Conservation (phyloP, 345 rosid species). For the Hevea brasiliensis region DNA sequence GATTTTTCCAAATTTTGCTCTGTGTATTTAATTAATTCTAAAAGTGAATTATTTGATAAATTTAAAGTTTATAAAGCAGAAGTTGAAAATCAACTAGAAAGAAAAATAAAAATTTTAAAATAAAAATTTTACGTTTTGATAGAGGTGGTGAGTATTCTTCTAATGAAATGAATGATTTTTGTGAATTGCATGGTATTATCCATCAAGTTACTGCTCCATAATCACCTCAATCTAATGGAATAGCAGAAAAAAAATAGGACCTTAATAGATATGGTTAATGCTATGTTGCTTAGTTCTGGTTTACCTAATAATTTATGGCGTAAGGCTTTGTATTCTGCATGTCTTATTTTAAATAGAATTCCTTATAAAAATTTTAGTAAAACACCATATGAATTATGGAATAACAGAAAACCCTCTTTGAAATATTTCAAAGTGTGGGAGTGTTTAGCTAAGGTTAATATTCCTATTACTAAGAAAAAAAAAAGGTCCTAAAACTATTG, state of each 20-base stretch:
- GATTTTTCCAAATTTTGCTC: not conserved
- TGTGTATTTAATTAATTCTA: not conserved
- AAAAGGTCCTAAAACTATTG: too few relatives aligned
- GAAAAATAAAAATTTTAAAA: not conserved
- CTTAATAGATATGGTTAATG: not conserved
- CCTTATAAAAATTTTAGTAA: too few relatives aligned
- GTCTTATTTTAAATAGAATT: too few relatives aligned
- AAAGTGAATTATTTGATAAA: not conserved
- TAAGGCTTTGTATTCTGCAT: too few relatives aligned
- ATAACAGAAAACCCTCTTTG: too few relatives aligned
- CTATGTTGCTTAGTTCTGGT: not conserved
- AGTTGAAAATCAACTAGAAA: too few relatives aligned
- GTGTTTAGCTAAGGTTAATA: too few relatives aligned
- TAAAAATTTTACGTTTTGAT: not conserved
- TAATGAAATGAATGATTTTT: not conserved
- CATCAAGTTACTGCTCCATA: slow-evolving; percentile 2
- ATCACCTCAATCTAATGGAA: not conserved
- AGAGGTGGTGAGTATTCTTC: not conserved
- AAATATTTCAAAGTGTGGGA: too few relatives aligned
- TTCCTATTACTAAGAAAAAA: too few relatives aligned
- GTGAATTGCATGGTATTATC: too few relatives aligned
- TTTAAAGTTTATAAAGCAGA: too few relatives aligned
- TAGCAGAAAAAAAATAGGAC: slow-evolving; percentile 3
- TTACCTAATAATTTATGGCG: not conserved
- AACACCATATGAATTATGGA: too few relatives aligned